Percentiles rank a stretch among this genome's conserved stretches.
These are phyloP conservation scores for Monosporascus cannonballus DNA, from an alignment of 2,329 filamentous ascomycete genomes.

Conservation along the genomic window DNA sequence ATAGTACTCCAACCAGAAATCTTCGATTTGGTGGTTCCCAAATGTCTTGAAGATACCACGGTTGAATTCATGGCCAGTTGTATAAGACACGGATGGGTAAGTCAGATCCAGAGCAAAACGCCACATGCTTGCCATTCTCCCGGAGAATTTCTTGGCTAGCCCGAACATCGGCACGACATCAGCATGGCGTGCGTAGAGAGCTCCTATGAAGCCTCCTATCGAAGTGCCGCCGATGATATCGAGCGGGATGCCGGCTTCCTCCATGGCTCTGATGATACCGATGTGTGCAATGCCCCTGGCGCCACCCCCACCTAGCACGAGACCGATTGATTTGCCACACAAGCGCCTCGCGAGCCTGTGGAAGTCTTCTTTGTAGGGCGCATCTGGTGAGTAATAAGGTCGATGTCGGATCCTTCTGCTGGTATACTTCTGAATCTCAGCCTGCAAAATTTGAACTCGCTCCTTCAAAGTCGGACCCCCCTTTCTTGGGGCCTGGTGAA, in stretches of 20 bases:
- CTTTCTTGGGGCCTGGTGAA: conserved; percentile 67
- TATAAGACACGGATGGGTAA: conserved; percentile 94
- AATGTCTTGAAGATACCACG: conserved; percentile 98
- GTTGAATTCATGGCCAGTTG: conserved; percentile 97
- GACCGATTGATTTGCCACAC: conserved; percentile 88
- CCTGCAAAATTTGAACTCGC: conserved; percentile 87
- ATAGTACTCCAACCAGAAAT: conserved; percentile 98
- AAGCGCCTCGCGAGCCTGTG: conserved; percentile 84
- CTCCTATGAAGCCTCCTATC: conserved; percentile 92
- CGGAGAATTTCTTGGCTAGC: conserved; percentile 92
- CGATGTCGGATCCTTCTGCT: conserved; percentile 85
- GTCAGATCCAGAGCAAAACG: conserved; percentile 94
- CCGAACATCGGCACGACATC: conserved; percentile 97
- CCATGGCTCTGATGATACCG: conserved; percentile 88
- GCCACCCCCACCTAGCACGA: conserved; percentile 90
- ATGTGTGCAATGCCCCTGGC: conserved; percentile 89
- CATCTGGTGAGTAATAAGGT: conserved; percentile 84
- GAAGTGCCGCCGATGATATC: conserved; percentile 94
- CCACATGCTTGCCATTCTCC: conserved; percentile 99
- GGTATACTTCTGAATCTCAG: conserved; percentile 97
- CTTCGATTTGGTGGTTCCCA: conserved; percentile 93
- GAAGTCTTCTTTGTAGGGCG: conserved; percentile 93
- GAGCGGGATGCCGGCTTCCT: conserved; percentile 93
- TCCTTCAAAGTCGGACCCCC: conserved; percentile 86
- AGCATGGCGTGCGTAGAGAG: conserved; percentile 89